phyloP scores from a whole-genome alignment of 768 basidiomycete genomes.

The Amanita pallidorosea region DNA sequence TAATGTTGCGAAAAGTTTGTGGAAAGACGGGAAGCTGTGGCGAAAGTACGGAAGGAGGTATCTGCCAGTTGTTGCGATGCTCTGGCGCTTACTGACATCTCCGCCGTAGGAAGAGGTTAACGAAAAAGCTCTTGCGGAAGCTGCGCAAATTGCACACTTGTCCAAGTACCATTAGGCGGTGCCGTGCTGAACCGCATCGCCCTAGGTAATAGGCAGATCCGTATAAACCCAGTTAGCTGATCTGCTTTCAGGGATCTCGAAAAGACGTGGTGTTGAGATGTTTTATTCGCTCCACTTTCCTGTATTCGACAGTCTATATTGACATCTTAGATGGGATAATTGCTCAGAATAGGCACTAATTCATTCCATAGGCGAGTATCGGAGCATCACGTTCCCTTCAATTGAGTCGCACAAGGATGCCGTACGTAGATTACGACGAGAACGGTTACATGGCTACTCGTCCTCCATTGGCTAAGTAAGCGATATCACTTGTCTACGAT shows the following conservation, averaged over 20 bases:
- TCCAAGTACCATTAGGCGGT: constrained; percentile 5
- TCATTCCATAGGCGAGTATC: no score
- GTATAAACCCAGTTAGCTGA: neutral
- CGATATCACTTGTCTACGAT: no score
- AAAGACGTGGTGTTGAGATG: neutral
- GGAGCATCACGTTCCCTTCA: no score
- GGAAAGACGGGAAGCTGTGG: constrained; percentile 19
- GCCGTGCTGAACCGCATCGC: no score
- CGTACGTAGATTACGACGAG: no score
- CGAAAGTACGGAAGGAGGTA: constrained; percentile 19
- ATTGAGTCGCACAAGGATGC: no score
- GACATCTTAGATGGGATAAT: neutral
- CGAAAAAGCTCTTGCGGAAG: constrained; percentile 29
- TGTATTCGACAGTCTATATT: neutral
- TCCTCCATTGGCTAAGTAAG: no score
- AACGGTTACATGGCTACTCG: no score
- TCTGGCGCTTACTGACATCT: constrained; percentile 9
- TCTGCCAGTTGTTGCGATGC: constrained; percentile 1
- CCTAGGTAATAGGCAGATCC: neutral
- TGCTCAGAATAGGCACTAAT: no score
- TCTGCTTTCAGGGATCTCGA: neutral
- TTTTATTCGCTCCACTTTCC: neutral
- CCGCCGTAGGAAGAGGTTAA: constrained; percentile 23
- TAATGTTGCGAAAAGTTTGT: constrained; percentile 17
- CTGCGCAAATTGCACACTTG: constrained; percentile 24